Conservation (phyloP, 2,329 filamentous ascomycete genomes). For the Clarireedia monteithiana region DNA sequence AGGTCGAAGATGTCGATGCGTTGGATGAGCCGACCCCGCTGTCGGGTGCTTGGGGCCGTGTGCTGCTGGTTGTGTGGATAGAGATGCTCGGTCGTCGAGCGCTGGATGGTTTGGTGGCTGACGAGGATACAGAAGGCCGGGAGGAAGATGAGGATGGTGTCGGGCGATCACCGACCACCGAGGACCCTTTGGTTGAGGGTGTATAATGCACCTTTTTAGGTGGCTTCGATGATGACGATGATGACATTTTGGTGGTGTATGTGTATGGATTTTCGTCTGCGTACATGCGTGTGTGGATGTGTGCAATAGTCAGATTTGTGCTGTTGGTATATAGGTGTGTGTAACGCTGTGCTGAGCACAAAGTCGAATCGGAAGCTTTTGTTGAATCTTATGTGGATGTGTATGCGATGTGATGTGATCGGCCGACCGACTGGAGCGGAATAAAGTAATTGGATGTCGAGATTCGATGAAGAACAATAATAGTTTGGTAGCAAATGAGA, state of each 20-base stretch:
- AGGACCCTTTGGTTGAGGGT: constrained; percentile 5
- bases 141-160: neutral
- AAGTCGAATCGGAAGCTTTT: neutral
- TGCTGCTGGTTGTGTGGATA: neutral
- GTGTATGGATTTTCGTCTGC: neutral
- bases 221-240: constrained; percentile 4
- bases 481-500: no score
- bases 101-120: neutral
- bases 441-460: no score
- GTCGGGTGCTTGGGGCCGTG: neutral
- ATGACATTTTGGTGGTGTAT: neutral
- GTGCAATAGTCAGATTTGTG: constrained; percentile 1
- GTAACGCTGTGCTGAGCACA: neutral
- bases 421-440: no score
- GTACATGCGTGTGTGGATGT: neutral
- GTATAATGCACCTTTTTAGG: constrained; percentile 7
- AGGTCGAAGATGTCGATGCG: neutral
- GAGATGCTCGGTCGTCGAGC: neutral
- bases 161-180: neutral
- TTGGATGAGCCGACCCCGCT: constrained; percentile 2
- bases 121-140: neutral
- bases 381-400: neutral
- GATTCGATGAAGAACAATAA: no score
- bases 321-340: neutral
- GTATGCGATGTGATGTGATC: no score